These are phyloP conservation scores for Fusarium sp. DNA, from an alignment of 2,329 filamentous ascomycete species.

Conservation along the genomic window DNA sequence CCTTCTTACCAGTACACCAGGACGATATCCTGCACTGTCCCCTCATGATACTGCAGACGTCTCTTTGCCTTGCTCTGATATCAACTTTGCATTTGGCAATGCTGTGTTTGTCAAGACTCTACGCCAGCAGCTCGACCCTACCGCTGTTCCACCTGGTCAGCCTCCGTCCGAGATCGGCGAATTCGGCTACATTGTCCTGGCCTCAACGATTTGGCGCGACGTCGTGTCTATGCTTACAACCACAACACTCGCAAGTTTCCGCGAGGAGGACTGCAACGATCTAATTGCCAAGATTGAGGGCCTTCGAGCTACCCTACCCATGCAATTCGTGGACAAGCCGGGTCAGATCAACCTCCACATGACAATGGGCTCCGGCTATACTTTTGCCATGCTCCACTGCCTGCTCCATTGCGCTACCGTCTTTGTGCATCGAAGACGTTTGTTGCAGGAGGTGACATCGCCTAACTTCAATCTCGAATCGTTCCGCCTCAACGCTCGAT, in stretches of 20 bases:
- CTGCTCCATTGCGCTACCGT: conserved; percentile 70
- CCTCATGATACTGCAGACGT: conserved; percentile 66
- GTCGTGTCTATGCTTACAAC: conserved; percentile 71
- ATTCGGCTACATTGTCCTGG: conserved; percentile 70
- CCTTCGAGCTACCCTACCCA: conserved; percentile 65
- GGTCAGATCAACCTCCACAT: conserved; percentile 71
- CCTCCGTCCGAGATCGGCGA: conserved; percentile 65
- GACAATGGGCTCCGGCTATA: conserved; percentile 72
- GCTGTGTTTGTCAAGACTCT: conserved; percentile 69
- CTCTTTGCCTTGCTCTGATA: conserved; percentile 68
- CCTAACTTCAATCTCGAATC: conserved; percentile 64
- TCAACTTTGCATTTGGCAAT: conserved; percentile 72
- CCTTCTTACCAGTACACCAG: conserved; percentile 70
- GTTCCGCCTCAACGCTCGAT: conserved; percentile 62
- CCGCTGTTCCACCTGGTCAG: conserved; percentile 52
- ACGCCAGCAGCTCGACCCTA: conserved; percentile 53
- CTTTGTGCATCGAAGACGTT: conserved; percentile 69
- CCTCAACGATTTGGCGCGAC: conserved; percentile 70
- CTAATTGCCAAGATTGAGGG: conserved; percentile 66
- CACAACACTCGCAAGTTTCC: conserved; percentile 62
- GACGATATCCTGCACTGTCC: conserved; percentile 67
- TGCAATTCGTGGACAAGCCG: conserved; percentile 70
- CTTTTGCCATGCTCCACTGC: conserved; percentile 71
- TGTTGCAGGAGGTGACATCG: conserved; percentile 67
- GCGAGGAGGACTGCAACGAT: conserved; percentile 62